Evolutionary conservation across 257 asterid species (phyloP).

Genomic region (Przewalskia tangutica): DNA sequence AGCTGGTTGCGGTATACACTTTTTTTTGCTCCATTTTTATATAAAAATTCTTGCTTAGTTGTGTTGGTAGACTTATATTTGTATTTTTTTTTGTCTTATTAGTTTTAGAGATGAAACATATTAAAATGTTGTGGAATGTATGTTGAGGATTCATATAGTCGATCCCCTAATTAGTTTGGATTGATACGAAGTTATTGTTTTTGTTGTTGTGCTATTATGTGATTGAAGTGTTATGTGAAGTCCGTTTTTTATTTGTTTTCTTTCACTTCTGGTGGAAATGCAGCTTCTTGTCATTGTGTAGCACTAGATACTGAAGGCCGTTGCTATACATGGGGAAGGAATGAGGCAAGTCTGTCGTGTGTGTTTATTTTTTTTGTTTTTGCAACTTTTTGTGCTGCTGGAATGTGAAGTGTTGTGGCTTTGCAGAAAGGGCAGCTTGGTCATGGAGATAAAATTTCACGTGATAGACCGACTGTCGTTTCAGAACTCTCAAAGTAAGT

Average conservation of each 20-base stretch:
- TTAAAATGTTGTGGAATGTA: not conserved
- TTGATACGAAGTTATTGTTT: not conserved
- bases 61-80: not conserved
- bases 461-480: slow-evolving; percentile 80
- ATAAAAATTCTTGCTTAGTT: not conserved
- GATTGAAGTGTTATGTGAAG: not conserved
- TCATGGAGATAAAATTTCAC: slow-evolving; percentile 79
- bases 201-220: not conserved
- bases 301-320: slow-evolving; percentile 92
- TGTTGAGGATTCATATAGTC: not conserved
- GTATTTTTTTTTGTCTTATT: not conserved
- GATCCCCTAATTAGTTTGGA: not conserved
- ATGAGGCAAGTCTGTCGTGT: slow-evolving; percentile 45
- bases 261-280: slow-evolving; percentile 11
- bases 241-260: not conserved
- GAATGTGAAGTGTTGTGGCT: not conserved
- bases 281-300: slow-evolving; percentile 88
- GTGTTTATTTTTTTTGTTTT: not conserved
- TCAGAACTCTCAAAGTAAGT: slow-evolving; percentile 71
- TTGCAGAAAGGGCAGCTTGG: slow-evolving; percentile 97
- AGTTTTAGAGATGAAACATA: not conserved
- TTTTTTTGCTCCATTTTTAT: not conserved
- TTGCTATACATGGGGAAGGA: slow-evolving; percentile 96
- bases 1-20: slow-evolving; percentile 69
- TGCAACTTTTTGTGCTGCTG: not conserved